Conservation (phyloP, 2,329 filamentous ascomycete genomes). For the Xylariaceae sp. region DNA sequence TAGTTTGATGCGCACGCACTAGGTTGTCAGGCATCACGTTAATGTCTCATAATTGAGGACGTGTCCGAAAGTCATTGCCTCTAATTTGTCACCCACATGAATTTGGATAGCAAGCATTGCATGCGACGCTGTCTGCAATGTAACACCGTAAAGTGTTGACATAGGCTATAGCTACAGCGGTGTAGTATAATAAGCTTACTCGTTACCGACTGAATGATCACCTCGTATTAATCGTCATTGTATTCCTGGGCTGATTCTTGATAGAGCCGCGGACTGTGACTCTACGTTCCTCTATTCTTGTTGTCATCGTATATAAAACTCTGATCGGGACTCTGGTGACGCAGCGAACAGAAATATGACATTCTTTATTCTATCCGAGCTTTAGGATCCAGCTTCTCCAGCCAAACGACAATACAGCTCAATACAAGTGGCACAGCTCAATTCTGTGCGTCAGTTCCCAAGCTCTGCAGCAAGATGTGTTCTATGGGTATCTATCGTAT, state of each 20-base stretch:
- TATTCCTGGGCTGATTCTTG: too few species aligned
- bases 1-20: too few species aligned
- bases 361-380: not conserved
- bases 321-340: not conserved
- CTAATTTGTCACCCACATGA: not conserved
- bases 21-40: too few species aligned
- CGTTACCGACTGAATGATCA: not conserved
- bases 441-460: not conserved
- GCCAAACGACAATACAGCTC: not conserved
- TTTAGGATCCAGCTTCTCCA: not conserved
- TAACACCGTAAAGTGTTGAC: not conserved
- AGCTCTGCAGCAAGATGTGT: constrained; percentile 3
- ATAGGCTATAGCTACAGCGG: too few species aligned
- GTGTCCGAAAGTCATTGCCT: not conserved
- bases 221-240: not conserved
- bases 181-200: not conserved
- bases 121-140: not conserved
- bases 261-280: not conserved
- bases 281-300: too few species aligned
- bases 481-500: constrained; percentile 12
- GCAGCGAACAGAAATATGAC: too few species aligned
- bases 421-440: not conserved
- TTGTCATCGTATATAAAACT: not conserved
- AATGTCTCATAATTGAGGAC: not conserved
- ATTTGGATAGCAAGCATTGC: not conserved